phyloP scores from a whole-genome alignment of 495 filamentous ascomycete species.

The Lineolata rhizophorae region DNA sequence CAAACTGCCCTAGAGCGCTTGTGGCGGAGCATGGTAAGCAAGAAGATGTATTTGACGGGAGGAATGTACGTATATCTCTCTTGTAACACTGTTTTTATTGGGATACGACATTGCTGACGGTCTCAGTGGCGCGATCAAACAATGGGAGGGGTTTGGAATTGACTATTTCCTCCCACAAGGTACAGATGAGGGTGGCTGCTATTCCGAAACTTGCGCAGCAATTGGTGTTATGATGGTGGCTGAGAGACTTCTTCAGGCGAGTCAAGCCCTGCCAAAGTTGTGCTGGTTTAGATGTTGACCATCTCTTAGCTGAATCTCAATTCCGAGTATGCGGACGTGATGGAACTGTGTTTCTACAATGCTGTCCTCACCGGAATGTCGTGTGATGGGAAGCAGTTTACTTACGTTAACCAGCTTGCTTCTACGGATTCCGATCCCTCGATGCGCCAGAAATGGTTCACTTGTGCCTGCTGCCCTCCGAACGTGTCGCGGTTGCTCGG shows the following conservation, averaged over 20 bases:
- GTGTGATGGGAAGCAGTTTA: constrained; percentile 27
- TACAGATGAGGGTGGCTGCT: constrained; percentile 36
- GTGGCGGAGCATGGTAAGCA: constrained; percentile 35
- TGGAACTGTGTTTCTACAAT: constrained; percentile 39
- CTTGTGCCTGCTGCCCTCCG: constrained; percentile 34
- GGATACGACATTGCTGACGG: too few relatives aligned
- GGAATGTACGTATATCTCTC: too few relatives aligned
- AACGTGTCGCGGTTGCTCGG: constrained; percentile 31
- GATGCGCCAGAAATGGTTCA: constrained; percentile 28
- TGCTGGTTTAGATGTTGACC: constrained; percentile 13
- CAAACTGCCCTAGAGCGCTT: constrained; percentile 20
- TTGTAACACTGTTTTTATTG: too few relatives aligned
- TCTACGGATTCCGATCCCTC: constrained; percentile 25
- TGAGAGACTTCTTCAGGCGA: constrained; percentile 27
- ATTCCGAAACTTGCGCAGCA: constrained; percentile 37
- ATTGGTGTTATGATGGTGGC: constrained; percentile 40
- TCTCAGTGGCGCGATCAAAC: constrained; percentile 31
- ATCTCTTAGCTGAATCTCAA: constrained; percentile 24
- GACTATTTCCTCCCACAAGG: constrained; percentile 34
- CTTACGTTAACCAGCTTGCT: constrained; percentile 33
- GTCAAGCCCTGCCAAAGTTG: background rate
- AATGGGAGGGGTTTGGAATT: constrained; percentile 40
- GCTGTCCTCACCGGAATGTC: constrained; percentile 31
- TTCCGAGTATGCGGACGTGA: constrained; percentile 30
- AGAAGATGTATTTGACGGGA: constrained; percentile 37